Evolutionary conservation across 192 early-diverging fungal genomes (phyloP).

Genomic region (Coemansia guatemalensis): DNA sequence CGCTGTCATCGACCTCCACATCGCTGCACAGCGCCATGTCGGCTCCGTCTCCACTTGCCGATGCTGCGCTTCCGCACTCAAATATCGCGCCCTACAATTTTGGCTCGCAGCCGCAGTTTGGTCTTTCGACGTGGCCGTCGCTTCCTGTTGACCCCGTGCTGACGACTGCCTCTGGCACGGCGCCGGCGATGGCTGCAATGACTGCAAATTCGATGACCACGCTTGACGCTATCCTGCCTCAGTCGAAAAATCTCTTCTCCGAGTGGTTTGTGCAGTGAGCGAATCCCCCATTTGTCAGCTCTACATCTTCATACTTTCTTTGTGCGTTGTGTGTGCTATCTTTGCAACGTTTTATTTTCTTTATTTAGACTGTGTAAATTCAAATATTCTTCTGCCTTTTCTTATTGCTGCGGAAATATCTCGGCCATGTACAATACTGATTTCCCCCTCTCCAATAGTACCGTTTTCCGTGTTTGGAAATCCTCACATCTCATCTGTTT

Average conservation of each 20-base stretch:
- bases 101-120: background rate
- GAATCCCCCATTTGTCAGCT: background rate
- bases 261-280: slow-evolving; percentile 26
- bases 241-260: slow-evolving; percentile 19
- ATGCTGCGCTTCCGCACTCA: background rate
- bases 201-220: background rate
- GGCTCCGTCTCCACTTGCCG: slow-evolving; percentile 11
- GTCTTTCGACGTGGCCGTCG: background rate
- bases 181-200: background rate
- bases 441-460: background rate
- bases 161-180: background rate
- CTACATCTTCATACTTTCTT: background rate
- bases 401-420: slow-evolving; percentile 11
- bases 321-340: background rate
- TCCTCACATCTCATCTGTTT: background rate
- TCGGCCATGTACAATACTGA: background rate
- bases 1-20: slow-evolving; percentile 9
- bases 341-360: slow-evolving; percentile 17
- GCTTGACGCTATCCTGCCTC: slow-evolving; percentile 20
- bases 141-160: background rate
- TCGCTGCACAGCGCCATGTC: slow-evolving; percentile 19
- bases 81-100: background rate
- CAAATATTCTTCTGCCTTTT: background rate
- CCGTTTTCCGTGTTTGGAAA: background rate
- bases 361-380: slow-evolving; percentile 14